These are phyloP conservation scores for Dictyostelium capitatum DNA, from an alignment of 78 protist genomes.

Conservation along the genomic window DNA sequence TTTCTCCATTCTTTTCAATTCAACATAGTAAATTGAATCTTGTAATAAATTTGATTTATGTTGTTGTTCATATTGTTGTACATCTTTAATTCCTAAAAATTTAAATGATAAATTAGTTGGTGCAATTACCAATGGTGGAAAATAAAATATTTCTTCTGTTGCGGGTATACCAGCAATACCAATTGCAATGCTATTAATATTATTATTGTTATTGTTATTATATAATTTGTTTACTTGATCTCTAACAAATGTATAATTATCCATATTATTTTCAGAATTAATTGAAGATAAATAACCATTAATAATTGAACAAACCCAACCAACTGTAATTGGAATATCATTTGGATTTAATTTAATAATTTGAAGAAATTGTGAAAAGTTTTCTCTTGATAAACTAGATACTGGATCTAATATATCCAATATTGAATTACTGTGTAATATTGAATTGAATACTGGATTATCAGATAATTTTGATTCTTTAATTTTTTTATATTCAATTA, in stretches of 20 bases:
- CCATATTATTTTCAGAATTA: background rate
- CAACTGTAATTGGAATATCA: background rate
- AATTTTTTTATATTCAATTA: background rate
- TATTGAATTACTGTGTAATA: background rate
- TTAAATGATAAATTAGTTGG: background rate
- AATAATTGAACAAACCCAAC: background rate
- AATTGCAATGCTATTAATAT: background rate
- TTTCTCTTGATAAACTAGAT: background rate
- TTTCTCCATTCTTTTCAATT: background rate
- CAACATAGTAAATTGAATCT: background rate
- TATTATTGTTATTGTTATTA: background rate
- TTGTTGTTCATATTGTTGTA: background rate
- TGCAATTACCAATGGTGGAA: background rate
- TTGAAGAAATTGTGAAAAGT: background rate
- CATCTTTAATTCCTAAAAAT: background rate
- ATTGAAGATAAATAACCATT: background rate
- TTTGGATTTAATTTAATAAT: background rate
- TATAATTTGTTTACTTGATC: background rate
- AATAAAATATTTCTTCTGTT: background rate
- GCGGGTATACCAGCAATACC: background rate
- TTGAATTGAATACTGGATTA: background rate
- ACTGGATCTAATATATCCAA: conserved; percentile 22
- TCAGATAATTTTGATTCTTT: background rate
- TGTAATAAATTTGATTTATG: background rate
- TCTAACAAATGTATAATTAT: background rate